A percentile compares a stretch with the other conserved stretches of the same genome.
phyloP scores from a whole-genome alignment of 2,329 filamentous ascomycete genomes.

The Ceratocystis destructans region DNA sequence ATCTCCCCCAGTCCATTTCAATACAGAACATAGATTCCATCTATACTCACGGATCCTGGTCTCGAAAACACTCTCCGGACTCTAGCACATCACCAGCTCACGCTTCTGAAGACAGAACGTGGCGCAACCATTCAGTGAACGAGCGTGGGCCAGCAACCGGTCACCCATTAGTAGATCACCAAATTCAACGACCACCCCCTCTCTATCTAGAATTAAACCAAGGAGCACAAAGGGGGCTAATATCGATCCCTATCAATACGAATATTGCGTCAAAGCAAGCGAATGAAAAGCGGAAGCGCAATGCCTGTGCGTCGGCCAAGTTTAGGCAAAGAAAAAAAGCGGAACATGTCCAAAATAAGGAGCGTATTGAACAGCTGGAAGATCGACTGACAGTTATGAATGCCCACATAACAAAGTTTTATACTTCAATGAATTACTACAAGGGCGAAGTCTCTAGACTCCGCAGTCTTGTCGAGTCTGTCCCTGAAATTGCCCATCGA shows the following conservation, averaged over 20 bases:
- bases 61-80: background rate
- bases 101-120: background rate
- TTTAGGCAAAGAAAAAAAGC: constrained; percentile 55
- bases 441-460: constrained; percentile 3
- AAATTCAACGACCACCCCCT: background rate
- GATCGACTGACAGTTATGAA: background rate
- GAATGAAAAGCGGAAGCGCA: constrained; percentile 73
- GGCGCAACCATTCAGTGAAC: background rate
- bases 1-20: background rate
- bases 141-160: background rate
- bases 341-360: constrained; percentile 69
- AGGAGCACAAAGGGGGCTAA: background rate
- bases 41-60: background rate
- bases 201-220: background rate
- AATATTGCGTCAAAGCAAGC: constrained; percentile 56
- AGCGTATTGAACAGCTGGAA: constrained; percentile 26
- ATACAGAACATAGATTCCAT: background rate
- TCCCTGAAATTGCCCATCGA: background rate
- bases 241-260: constrained; percentile 13
- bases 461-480: background rate
- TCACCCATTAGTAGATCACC: background rate
- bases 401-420: background rate
- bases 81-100: background rate
- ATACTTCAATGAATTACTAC: background rate
- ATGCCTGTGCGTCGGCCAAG: constrained; percentile 71